These are phyloP conservation scores for Mycena vitilis DNA, from an alignment of 768 basidiomycete species.

Conservation along the genomic window DNA sequence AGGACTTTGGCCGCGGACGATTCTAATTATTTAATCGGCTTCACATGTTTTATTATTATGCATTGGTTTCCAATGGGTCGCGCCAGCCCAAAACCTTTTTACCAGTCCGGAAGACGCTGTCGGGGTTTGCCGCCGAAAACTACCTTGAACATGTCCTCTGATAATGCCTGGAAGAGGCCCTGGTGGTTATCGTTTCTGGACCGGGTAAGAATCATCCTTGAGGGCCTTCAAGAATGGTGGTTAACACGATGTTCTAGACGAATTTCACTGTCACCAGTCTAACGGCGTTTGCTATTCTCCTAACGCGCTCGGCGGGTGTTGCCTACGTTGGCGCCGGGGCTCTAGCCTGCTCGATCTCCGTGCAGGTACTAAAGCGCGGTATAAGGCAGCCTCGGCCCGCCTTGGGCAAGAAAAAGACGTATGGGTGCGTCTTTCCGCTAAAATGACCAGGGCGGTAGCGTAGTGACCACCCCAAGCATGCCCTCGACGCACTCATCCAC, in stretches of 20 bases:
- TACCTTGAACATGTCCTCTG: slow-evolving; percentile 16
- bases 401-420: slow-evolving; percentile 59
- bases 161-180: slow-evolving; percentile 29
- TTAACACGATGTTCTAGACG: slow-evolving; percentile 55
- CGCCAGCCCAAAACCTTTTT: too few relatives aligned
- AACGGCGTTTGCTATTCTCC: slow-evolving; percentile 62
- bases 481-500: slow-evolving; percentile 84
- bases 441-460: not conserved
- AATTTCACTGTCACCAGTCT: slow-evolving; percentile 65
- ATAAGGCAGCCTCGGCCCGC: slow-evolving; percentile 75
- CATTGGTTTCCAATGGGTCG: too few relatives aligned
- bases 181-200: slow-evolving; percentile 54
- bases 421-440: slow-evolving; percentile 63
- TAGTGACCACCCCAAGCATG: slow-evolving; percentile 62
- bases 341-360: slow-evolving; percentile 64
- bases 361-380: slow-evolving; percentile 69
- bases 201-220: slow-evolving; percentile 43
- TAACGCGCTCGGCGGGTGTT: slow-evolving; percentile 72
- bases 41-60: not conserved
- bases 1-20: not conserved
- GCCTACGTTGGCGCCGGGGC: slow-evolving; percentile 71
- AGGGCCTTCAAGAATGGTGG: not conserved
- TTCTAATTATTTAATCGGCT: slow-evolving; percentile 6
- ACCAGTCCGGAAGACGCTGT: too few relatives aligned
- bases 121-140: too few relatives aligned